Conservation (phyloP, 2,329 filamentous ascomycete species). For the Claviceps capensis region DNA sequence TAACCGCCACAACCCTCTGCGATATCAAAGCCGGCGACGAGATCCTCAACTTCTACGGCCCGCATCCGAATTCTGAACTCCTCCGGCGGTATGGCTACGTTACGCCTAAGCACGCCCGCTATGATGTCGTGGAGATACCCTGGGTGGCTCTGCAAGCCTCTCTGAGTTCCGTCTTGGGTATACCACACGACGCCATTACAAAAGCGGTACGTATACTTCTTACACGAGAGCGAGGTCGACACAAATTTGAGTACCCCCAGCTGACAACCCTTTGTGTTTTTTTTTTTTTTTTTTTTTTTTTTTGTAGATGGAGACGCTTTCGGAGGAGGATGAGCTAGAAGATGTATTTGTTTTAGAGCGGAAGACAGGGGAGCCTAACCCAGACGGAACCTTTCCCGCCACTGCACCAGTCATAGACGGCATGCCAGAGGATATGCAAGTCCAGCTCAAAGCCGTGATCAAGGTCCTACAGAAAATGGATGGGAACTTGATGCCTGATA, state of each 20-base stretch:
- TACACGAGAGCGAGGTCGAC: background rate
- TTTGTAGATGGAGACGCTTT: slow-evolving; percentile 24
- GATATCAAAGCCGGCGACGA: slow-evolving; percentile 58
- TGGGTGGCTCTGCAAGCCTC: slow-evolving; percentile 42
- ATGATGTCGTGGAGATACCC: slow-evolving; percentile 72
- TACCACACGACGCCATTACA: slow-evolving; percentile 24
- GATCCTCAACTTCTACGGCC: slow-evolving; percentile 81
- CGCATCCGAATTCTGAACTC: slow-evolving; percentile 69
- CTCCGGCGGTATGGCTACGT: slow-evolving; percentile 78
- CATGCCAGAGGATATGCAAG: slow-evolving; percentile 36
- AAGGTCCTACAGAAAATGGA: slow-evolving; percentile 34
- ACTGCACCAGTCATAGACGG: slow-evolving; percentile 21
- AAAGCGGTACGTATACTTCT: slow-evolving; percentile 25
- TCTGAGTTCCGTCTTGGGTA: slow-evolving; percentile 23
- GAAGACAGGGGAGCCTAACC: slow-evolving; percentile 35
- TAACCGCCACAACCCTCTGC: slow-evolving; percentile 61
- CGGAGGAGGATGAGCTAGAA: slow-evolving; percentile 53
- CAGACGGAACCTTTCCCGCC: slow-evolving; percentile 30
- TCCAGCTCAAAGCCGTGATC: slow-evolving; percentile 36
- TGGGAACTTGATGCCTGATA: slow-evolving; percentile 30
- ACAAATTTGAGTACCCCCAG: background rate
- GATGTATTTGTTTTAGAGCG: slow-evolving; percentile 59
- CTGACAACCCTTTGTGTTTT: background rate
- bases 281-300: background rate
- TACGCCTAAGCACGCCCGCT: slow-evolving; percentile 60